Evolutionary conservation across 352 stramenopile species (phyloP).

Genomic region (Pythium coloratum): DNA sequence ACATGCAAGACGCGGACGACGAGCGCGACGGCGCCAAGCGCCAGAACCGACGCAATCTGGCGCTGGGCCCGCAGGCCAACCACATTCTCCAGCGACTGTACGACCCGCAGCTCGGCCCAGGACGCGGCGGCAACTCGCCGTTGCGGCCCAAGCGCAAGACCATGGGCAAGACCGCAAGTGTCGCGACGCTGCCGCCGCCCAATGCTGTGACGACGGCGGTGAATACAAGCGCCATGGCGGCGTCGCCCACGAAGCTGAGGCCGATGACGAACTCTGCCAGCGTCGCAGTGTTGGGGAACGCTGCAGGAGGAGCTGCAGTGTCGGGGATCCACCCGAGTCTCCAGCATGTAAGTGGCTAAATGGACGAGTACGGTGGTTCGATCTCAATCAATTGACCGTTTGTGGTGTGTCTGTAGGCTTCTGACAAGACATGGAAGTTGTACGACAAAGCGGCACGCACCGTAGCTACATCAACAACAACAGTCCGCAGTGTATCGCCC

Average conservation of each 20-base stretch:
- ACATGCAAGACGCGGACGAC: slow-evolving; percentile 22
- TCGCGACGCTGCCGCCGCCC: slow-evolving; percentile 30
- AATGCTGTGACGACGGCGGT: slow-evolving; percentile 5
- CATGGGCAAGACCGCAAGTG: slow-evolving; percentile 48
- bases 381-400: background rate
- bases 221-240: background rate
- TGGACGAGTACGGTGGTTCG: background rate
- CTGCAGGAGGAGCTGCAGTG: background rate
- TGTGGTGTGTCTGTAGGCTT: slow-evolving; percentile 33
- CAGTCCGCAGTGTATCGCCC: slow-evolving; percentile 18
- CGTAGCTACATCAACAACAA: background rate
- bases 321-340: slow-evolving; percentile 51
- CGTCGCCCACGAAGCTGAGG: slow-evolving; percentile 11
- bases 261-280: slow-evolving; percentile 31
- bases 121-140: slow-evolving; percentile 21
- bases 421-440: slow-evolving; percentile 55
- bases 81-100: slow-evolving; percentile 72
- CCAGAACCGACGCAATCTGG: slow-evolving; percentile 36
- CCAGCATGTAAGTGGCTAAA: slow-evolving; percentile 31
- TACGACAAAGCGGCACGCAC: slow-evolving; percentile 22
- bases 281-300: slow-evolving; percentile 27
- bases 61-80: slow-evolving; percentile 51
- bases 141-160: slow-evolving; percentile 54
- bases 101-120: slow-evolving; percentile 55
- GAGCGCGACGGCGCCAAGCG: slow-evolving; percentile 57